phyloP scores from a whole-genome alignment of 768 basidiomycete species.

The Xerocomus potaroensis region DNA sequence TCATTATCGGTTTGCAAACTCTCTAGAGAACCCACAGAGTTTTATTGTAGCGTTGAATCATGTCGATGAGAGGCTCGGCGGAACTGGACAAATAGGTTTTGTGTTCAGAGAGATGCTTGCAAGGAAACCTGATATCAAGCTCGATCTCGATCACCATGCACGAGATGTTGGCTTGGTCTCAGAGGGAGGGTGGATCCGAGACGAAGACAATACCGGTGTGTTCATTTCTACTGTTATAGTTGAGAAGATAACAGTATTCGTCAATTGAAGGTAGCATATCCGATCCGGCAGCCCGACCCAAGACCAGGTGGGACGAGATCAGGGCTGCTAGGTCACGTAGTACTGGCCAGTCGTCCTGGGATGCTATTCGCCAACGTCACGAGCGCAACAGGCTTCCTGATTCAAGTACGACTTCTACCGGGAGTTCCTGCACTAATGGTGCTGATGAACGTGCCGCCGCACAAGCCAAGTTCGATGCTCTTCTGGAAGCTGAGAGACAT shows the following conservation, averaged over 20 bases:
- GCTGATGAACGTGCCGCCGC: conserved; percentile 38
- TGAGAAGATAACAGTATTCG: background rate
- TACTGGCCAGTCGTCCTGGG: conserved; percentile 57
- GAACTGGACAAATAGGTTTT: conserved; percentile 26
- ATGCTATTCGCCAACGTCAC: conserved; percentile 57
- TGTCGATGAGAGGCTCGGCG: conserved; percentile 30
- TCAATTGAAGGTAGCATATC: conserved; percentile 5
- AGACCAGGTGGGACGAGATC: conserved; percentile 63
- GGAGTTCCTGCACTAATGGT: conserved; percentile 9
- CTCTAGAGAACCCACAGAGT: conserved; percentile 28
- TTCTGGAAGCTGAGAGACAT: conserved; percentile 55
- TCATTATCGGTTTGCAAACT: conserved; percentile 29
- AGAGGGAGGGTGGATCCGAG: conserved; percentile 17
- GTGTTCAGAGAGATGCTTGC: conserved; percentile 22
- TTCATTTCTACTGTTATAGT: background rate
- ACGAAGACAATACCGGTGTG: conserved; percentile 13
- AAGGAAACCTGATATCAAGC: conserved; percentile 11
- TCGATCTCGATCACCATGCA: conserved; percentile 3
- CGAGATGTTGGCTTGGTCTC: conserved; percentile 4
- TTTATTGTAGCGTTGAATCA: conserved; percentile 30
- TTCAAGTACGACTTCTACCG: conserved; percentile 3
- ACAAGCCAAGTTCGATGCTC: conserved; percentile 55
- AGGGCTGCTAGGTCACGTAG: conserved; percentile 48
- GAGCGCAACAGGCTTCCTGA: conserved; percentile 32
- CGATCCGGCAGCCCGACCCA: conserved; percentile 9